Conservation (phyloP, 495 filamentous ascomycete genomes). For the Ramalina intermedia region DNA sequence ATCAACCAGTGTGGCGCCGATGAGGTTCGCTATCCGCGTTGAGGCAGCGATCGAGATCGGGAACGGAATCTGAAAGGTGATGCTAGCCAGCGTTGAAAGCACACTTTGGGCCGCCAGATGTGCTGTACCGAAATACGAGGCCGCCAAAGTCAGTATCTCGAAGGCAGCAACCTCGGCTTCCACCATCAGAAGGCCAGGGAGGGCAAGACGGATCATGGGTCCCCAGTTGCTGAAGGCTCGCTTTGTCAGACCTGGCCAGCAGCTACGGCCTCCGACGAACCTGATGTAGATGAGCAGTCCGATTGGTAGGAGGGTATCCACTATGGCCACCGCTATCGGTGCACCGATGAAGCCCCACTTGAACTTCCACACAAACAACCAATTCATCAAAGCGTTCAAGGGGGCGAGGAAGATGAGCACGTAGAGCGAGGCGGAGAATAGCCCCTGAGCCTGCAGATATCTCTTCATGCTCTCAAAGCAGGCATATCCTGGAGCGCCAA, state of each 20-base stretch:
- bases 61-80: conserved; percentile 55
- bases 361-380: conserved; percentile 62
- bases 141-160: conserved; percentile 60
- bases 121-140: conserved; percentile 54
- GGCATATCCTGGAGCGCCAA: conserved; percentile 57
- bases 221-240: conserved; percentile 65
- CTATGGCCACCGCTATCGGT: conserved; percentile 69
- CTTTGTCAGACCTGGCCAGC: conserved; percentile 70
- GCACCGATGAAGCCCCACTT: conserved; percentile 71
- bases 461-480: conserved; percentile 59
- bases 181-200: conserved; percentile 83
- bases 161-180: conserved; percentile 83
- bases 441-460: conserved; percentile 60
- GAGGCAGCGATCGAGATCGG: conserved; percentile 47
- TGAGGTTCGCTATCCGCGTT: conserved; percentile 50
- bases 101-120: conserved; percentile 58
- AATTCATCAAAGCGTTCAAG: conserved; percentile 59
- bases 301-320: conserved; percentile 66
- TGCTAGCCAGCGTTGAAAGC: conserved; percentile 41
- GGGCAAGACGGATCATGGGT: conserved; percentile 70
- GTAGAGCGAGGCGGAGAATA: conserved; percentile 53
- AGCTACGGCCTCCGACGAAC: conserved; percentile 38
- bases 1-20: conserved; percentile 54
- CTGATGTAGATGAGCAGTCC: conserved; percentile 57
- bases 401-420: conserved; percentile 56